Evolutionary conservation across 108 stramenopile genomes (phyloP).

Genomic region (Halocafeteria seosinensis): DNA sequence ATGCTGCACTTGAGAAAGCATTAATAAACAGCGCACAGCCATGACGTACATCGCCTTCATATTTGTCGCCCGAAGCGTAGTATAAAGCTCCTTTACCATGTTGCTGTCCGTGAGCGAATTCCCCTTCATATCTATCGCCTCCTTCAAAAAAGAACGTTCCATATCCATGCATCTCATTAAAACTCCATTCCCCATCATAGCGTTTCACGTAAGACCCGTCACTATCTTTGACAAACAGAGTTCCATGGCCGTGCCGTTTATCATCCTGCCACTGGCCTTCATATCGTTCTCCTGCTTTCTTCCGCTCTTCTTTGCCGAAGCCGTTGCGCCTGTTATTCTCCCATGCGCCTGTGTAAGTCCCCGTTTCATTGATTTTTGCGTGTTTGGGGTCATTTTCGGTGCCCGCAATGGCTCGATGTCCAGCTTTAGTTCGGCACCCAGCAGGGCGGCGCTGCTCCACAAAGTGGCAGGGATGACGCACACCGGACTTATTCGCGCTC

Average conservation of each 20-base stretch:
- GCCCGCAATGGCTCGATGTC: too few relatives aligned
- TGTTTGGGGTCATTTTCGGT: too few relatives aligned
- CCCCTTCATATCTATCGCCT: slow-evolving; percentile 41
- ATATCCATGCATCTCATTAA: slow-evolving; percentile 24
- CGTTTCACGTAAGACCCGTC: slow-evolving; percentile 20
- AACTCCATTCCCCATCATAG: slow-evolving; percentile 43
- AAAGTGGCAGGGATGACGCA: too few relatives aligned
- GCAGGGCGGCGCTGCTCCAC: too few relatives aligned
- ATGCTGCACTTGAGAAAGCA: too few relatives aligned
- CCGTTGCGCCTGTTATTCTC: not conserved
- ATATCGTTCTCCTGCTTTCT: not conserved
- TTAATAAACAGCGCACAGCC: slow-evolving; percentile 25
- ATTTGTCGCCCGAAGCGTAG: slow-evolving; percentile 34
- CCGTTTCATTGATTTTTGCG: too few relatives aligned
- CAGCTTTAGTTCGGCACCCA: too few relatives aligned
- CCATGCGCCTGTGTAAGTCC: not conserved
- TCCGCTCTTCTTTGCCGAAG: not conserved
- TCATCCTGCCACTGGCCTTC: slow-evolving; percentile 23
- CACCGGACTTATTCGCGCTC: too few relatives aligned
- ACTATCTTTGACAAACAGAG: slow-evolving; percentile 19
- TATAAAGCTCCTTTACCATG: slow-evolving; percentile 33
- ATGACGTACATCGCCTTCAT: slow-evolving; percentile 37
- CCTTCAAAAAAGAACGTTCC: slow-evolving; percentile 24
- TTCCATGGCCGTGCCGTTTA: slow-evolving; percentile 53
- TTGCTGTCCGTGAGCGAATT: slow-evolving; percentile 22